Percentiles rank a stretch among this genome's conserved stretches.
These are phyloP conservation scores for Lobulomyces angularis DNA, from an alignment of 192 early-diverging fungal genomes.

Conservation along the genomic window DNA sequence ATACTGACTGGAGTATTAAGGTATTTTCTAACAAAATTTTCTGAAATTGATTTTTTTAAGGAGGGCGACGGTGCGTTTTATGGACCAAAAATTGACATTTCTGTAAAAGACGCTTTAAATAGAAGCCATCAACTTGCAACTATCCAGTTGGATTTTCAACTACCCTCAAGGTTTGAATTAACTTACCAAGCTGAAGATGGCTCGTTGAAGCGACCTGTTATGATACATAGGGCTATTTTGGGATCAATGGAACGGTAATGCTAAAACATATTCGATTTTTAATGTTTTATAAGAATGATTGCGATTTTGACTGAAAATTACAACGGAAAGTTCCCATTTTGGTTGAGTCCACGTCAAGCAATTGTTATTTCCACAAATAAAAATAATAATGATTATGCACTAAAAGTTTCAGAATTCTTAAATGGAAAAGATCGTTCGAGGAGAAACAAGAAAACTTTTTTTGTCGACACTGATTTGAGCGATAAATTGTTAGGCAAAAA, in stretches of 20 bases:
- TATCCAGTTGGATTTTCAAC: slow-evolving; percentile 89
- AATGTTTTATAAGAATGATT: too few species aligned
- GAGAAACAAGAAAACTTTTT: slow-evolving; percentile 46
- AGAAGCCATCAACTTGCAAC: slow-evolving; percentile 87
- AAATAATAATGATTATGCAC: slow-evolving; percentile 57
- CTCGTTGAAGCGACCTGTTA: slow-evolving; percentile 59
- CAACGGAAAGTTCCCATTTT: slow-evolving; percentile 86
- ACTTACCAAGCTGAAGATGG: slow-evolving; percentile 58
- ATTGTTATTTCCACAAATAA: slow-evolving; percentile 63
- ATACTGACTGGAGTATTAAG: too few species aligned
- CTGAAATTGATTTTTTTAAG: too few species aligned
- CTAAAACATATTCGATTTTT: too few species aligned
- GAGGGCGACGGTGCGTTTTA: slow-evolving; percentile 90
- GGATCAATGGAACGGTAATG: slow-evolving; percentile 83
- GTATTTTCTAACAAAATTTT: too few species aligned
- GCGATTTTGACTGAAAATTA: slow-evolving; percentile 91
- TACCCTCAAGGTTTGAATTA: slow-evolving; percentile 72
- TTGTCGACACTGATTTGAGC: slow-evolving; percentile 67
- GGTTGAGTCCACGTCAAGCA: slow-evolving; percentile 82
- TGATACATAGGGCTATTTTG: slow-evolving; percentile 87
- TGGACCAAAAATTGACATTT: slow-evolving; percentile 91
- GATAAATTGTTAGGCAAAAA: slow-evolving; percentile 58
- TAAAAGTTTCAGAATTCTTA: slow-evolving; percentile 19
- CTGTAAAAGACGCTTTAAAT: slow-evolving; percentile 66
- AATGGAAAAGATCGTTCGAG: slow-evolving; percentile 8